phyloP scores from a whole-genome alignment of 2,329 filamentous ascomycete species.

The Colletotrichum spinosum region DNA sequence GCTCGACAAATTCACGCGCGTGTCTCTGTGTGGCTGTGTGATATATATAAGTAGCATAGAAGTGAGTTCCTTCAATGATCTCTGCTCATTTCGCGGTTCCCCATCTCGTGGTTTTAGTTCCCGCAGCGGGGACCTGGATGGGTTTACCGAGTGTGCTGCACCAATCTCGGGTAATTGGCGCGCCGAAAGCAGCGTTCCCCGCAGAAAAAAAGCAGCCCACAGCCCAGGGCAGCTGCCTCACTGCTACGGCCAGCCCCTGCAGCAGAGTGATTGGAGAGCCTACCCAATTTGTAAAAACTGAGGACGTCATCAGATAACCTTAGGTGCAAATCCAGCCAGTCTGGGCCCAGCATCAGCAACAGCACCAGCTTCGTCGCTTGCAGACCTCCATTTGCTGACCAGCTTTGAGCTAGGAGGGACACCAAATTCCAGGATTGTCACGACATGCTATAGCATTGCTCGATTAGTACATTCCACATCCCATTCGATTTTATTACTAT shows the following conservation, averaged over 20 bases:
- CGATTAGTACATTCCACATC: background rate
- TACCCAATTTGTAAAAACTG: constrained; percentile 33
- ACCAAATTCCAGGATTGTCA: constrained; percentile 12
- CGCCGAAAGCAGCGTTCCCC: constrained; percentile 37
- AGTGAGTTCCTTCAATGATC: no score
- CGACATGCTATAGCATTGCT: constrained; percentile 32
- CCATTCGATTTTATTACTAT: constrained; percentile 3
- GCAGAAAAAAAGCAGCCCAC: constrained; percentile 34
- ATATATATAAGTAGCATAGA: no score
- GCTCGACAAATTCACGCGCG: no score
- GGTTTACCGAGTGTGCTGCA: constrained; percentile 16
- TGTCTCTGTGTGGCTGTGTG: no score
- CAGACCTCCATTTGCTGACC: constrained; percentile 28
- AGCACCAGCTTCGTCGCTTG: constrained; percentile 20
- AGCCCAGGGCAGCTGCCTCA: constrained; percentile 5
- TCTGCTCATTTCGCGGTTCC: background rate
- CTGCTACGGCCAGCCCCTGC: constrained; percentile 3
- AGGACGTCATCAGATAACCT: constrained; percentile 35
- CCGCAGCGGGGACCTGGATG: constrained; percentile 15
- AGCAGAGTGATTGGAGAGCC: constrained; percentile 1
- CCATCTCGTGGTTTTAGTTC: no score
- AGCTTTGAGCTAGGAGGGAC: constrained; percentile 12
- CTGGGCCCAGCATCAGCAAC: constrained; percentile 16
- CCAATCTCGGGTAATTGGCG: constrained; percentile 32
- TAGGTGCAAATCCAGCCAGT: constrained; percentile 34